Evolutionary conservation across 192 early-diverging fungal genomes (phyloP), one percentile per base, ranked within the genome.

Genomic region (Podila horticola): DNA sequence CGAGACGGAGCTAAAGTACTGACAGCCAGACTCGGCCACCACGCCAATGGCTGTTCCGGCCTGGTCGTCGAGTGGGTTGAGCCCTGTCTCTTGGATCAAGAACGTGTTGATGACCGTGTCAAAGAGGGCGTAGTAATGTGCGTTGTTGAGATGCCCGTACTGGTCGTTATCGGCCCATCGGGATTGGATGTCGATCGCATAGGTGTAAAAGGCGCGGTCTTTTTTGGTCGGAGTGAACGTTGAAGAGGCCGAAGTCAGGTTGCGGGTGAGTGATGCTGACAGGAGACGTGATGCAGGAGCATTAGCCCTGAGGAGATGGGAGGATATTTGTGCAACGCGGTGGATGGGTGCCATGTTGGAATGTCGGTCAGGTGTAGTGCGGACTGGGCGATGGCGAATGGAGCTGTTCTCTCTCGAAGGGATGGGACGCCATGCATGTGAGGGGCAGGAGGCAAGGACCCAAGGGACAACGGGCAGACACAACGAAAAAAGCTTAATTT

Each of bases 91-190:
- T 49, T 81, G 66, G 38, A 90, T 87, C 38, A 91, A 72, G 30
- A 89, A 91, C 11, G 71, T 79, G 58, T 91, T 91, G 48, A 91
- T 84, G 4, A 86, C 62, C 1, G 88, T 89, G 75, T 91, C 90
- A 66, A 91, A 87, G 50, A 86, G 86, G 36, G 75, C 66, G 66
- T 91, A 90, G 33, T 88, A 91, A 33, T 85, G 82, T 9, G 86
- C 85, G 55, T 90, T 91, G 74, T 91, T 91, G 48, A 91, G 71
- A 70, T 91, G 90, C 19, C 87, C 86, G 66, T 91, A 91, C 31
- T 87, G 85, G 62, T 91, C 90, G 48, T 90, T 91, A 58, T 91
- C 90, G 31, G 82, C 82, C 90, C 90, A 91, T 50, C 86, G 77
- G 1, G 77, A 69, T 30, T 79, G 82, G 20, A 76, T 83, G 10